Evolutionary conservation across 805 yeast genomes (phyloP), one percentile per base, ranked within the genome.

Genomic region (Kodamaea hsintzibuensis): DNA sequence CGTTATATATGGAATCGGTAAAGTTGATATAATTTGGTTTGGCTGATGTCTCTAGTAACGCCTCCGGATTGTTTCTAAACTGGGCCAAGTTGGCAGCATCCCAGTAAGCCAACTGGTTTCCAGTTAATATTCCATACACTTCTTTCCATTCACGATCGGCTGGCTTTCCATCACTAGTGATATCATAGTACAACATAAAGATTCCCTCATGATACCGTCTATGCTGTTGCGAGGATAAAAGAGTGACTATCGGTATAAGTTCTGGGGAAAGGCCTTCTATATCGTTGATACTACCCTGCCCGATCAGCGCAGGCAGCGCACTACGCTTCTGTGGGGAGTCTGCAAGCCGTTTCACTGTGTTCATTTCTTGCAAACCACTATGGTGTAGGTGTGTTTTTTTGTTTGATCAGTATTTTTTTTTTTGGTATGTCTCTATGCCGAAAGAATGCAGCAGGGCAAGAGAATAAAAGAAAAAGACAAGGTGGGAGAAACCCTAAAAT

Each of bases 81-180:
- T 76, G 78, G 12, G 86, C 83, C 54, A 89, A 66, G 54, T 79
- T 79, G 42, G 83, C 84, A 2, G 91, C 90, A 66, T 91, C 91
- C 98, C 98, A 95, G 57, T 90, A 82, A 0, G 98, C 96, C 56
- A 95, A 74, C 63, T 93, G 96, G 55, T 90, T 89, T 17, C 99
- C 99, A 3, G 90, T 84, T 42, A 95, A 75, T 13, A 89, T 90
- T 44, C 96, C 98, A 68, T 89, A 95, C 19, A 92, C 97, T 71
- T 95, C 97, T 52, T 81, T 79, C 99, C 99, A 95, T 62, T 81
- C 80, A 46, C 98, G 78, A 49, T 86, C 89, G 0, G 87, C 85
- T 0, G 97, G 92, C 53, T 85, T 81, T 7, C 99, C 99, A 60
- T 93, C 97, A 22, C 89, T 82, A 63, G 85, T 84, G 60, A 89